phyloP scores from a whole-genome alignment of 345 rosid species.

The Erodium maritimum region DNA sequence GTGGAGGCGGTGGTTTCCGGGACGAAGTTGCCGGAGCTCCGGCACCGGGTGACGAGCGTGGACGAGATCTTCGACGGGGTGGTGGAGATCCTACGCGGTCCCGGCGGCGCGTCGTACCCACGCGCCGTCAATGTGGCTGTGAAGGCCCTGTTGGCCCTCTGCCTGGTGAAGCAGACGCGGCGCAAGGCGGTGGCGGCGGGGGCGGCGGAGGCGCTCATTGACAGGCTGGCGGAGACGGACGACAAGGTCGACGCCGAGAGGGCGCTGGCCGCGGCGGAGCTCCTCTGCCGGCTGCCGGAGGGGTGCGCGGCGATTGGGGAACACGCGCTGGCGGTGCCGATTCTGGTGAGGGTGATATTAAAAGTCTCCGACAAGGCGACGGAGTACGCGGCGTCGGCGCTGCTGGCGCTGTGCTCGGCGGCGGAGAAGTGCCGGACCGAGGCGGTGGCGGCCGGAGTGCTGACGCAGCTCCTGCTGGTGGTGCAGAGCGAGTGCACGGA shows the following conservation, averaged over 20 bases:
- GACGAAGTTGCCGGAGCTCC: constrained; percentile 50
- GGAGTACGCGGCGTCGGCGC: constrained; percentile 46
- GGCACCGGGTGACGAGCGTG: constrained; percentile 35
- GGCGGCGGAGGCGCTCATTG: constrained; percentile 42
- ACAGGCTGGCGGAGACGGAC: constrained; percentile 44
- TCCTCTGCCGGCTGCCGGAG: constrained; percentile 49
- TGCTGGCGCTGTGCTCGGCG: constrained; percentile 35
- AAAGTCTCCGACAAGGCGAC: constrained; percentile 64
- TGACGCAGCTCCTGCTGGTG: constrained; percentile 14
- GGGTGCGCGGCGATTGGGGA: constrained; percentile 50
- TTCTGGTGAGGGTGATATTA: constrained; percentile 66
- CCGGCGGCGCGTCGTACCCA: constrained; percentile 32
- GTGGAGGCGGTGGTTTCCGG: constrained; percentile 71
- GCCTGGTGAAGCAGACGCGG: constrained; percentile 59
- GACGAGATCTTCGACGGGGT: constrained; percentile 68
- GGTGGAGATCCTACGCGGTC: constrained; percentile 40
- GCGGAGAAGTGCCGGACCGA: neutral
- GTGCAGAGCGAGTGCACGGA: constrained; percentile 14
- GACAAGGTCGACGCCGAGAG: constrained; percentile 66
- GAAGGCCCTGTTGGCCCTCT: constrained; percentile 37
- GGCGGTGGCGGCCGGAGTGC: constrained; percentile 9
- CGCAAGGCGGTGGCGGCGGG: constrained; percentile 56
- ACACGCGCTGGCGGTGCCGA: constrained; percentile 57
- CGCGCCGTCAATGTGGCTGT: constrained; percentile 32
- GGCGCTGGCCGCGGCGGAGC: constrained; percentile 66